Conservation (phyloP, 2,329 filamentous ascomycete species). For the Alternaria solani region DNA sequence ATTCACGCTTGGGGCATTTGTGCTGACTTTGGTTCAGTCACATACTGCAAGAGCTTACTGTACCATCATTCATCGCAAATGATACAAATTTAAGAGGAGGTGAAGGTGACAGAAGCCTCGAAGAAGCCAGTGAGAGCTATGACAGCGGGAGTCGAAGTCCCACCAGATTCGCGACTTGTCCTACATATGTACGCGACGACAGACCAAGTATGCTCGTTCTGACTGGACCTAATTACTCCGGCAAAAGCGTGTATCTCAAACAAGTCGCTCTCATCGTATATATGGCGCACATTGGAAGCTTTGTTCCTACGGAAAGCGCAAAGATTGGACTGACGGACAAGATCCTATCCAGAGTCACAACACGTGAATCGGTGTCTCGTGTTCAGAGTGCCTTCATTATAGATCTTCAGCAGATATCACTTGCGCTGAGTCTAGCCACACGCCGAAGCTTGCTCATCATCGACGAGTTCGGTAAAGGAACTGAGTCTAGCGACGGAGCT, state of each 20-base stretch:
- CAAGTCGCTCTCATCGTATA: constrained; percentile 91
- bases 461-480: constrained; percentile 86
- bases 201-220: constrained; percentile 76
- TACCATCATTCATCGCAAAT: constrained; percentile 84
- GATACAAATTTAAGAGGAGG: constrained; percentile 75
- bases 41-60: constrained; percentile 83
- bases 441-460: constrained; percentile 82
- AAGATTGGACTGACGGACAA: constrained; percentile 89
- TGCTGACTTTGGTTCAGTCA: constrained; percentile 60
- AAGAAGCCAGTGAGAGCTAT: background rate
- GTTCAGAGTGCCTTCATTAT: constrained; percentile 76
- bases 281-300: constrained; percentile 88
- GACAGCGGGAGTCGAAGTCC: background rate
- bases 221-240: constrained; percentile 95
- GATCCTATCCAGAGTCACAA: constrained; percentile 85
- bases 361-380: constrained; percentile 71
- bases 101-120: constrained; percentile 20
- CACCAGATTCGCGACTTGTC: constrained; percentile 11
- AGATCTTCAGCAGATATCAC: constrained; percentile 85
- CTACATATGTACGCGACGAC: constrained; percentile 21
- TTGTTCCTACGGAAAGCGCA: constrained; percentile 81
- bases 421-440: constrained; percentile 78
- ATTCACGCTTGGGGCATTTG: fast-evolving
- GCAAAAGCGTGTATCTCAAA: constrained; percentile 95
- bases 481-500: constrained; percentile 69